phyloP scores from a whole-genome alignment of 352 stramenopile species.

The Globisporangium middletonii region DNA sequence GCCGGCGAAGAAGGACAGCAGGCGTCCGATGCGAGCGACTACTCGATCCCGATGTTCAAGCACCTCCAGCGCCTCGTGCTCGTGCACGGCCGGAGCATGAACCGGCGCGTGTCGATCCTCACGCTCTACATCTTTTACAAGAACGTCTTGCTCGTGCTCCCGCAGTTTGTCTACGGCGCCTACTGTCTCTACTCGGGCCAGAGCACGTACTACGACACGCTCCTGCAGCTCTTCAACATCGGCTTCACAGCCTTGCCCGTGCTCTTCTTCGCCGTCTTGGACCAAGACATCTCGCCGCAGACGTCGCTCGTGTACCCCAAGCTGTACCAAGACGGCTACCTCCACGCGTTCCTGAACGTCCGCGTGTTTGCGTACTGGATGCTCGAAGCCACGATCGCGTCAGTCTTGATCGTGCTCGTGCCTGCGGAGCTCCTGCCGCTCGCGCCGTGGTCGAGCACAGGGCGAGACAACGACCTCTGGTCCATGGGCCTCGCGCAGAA shows the following conservation, averaged over 20 bases:
- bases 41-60: conserved; percentile 85
- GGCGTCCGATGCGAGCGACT: conserved; percentile 87
- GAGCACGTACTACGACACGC: conserved; percentile 67
- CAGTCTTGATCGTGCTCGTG: conserved; percentile 41
- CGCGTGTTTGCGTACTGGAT: conserved; percentile 52
- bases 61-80: conserved; percentile 81
- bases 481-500: conserved; percentile 62
- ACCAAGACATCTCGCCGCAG: conserved; percentile 45
- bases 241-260: conserved; percentile 72
- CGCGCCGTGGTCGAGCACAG: conserved; percentile 33
- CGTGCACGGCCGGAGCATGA: conserved; percentile 81
- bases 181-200: conserved; percentile 76
- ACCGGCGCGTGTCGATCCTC: conserved; percentile 52
- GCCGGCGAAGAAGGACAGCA: conserved; percentile 67
- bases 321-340: conserved; percentile 49
- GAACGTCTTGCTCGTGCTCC: conserved; percentile 74
- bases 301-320: conserved; percentile 39
- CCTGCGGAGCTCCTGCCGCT: conserved; percentile 33
- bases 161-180: conserved; percentile 70
- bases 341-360: conserved; percentile 44
- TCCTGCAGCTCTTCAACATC: conserved; percentile 79
- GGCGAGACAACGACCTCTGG: conserved; percentile 65
- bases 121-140: conserved; percentile 89
- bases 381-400: conserved; percentile 41
- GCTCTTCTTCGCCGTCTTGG: conserved; percentile 51